These are phyloP conservation scores for Apiotrichum akiyoshidainum DNA, from an alignment of 1,284 basidiomycete genomes.

Conservation along the genomic window DNA sequence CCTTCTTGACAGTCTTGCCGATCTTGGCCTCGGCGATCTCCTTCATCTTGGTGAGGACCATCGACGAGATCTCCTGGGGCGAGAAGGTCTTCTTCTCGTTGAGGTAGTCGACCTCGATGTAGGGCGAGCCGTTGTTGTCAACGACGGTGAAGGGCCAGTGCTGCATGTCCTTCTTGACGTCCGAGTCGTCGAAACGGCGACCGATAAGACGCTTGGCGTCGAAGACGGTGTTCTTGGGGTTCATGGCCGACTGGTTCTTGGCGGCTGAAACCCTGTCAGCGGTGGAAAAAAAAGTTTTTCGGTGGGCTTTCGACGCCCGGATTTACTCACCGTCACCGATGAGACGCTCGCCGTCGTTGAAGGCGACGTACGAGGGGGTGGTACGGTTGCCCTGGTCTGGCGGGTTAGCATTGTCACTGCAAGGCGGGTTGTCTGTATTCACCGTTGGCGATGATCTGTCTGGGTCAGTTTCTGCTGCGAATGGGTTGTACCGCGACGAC, in stretches of 20 bases:
- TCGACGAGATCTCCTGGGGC: conserved; percentile 81
- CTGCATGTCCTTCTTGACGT: conserved; percentile 61
- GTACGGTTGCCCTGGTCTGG: conserved; percentile 93
- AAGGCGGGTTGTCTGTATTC: conserved; percentile 16
- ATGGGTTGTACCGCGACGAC: background rate
- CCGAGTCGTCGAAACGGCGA: conserved; percentile 76
- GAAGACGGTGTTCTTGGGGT: conserved; percentile 92
- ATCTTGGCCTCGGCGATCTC: conserved; percentile 67
- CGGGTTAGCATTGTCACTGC: conserved; percentile 5
- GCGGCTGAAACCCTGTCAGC: conserved; percentile 59
- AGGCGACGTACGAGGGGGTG: conserved; percentile 98
- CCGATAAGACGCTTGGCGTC: conserved; percentile 97
- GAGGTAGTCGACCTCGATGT: conserved; percentile 61
- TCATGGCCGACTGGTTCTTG: conserved; percentile 97
- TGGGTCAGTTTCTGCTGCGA: conserved; percentile 17
- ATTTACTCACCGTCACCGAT: conserved; percentile 71
- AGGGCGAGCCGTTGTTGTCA: conserved; percentile 59
- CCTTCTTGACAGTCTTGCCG: conserved; percentile 63
- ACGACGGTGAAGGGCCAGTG: conserved; percentile 71
- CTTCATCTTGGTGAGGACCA: conserved; percentile 99
- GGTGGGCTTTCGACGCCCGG: background rate
- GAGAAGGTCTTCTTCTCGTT: conserved; percentile 61
- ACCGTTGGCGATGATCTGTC: conserved; percentile 87
- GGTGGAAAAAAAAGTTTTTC: background rate
- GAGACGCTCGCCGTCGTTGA: conserved; percentile 94